phyloP scores from a whole-genome alignment of 495 filamentous ascomycete genomes.

The Talaromyces liani region DNA sequence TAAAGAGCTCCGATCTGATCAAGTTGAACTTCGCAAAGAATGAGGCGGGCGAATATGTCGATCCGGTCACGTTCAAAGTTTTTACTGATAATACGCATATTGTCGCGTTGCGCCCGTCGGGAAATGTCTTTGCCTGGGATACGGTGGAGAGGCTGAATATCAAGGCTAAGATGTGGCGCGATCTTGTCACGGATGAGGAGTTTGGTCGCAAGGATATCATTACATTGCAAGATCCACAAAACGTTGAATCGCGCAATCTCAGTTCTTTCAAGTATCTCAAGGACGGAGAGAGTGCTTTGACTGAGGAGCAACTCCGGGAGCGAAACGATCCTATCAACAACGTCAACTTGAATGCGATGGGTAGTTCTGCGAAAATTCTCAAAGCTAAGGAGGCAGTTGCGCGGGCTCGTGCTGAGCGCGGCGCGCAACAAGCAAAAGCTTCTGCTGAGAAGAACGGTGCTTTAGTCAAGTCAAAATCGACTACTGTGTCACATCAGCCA shows the following conservation, averaged over 20 bases:
- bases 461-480: slow-evolving; percentile 18
- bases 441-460: slow-evolving; percentile 27
- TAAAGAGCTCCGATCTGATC: slow-evolving; percentile 77
- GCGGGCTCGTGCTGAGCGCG: slow-evolving; percentile 61
- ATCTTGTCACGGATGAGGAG: slow-evolving; percentile 80
- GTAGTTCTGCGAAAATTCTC: slow-evolving; percentile 77
- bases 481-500: slow-evolving; percentile 14
- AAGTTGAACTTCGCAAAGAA: slow-evolving; percentile 90
- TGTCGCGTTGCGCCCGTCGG: slow-evolving; percentile 77
- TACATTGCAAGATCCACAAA: slow-evolving; percentile 93
- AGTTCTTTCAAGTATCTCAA: slow-evolving; percentile 85
- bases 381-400: slow-evolving; percentile 89
- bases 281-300: slow-evolving; percentile 65
- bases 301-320: slow-evolving; percentile 54
- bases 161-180: slow-evolving; percentile 94
- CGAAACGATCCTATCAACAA: slow-evolving; percentile 46
- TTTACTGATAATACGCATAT: slow-evolving; percentile 98
- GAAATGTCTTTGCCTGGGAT: slow-evolving; percentile 94
- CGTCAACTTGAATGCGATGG: slow-evolving; percentile 71
- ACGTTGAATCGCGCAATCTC: slow-evolving; percentile 74
- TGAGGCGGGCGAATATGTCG: slow-evolving; percentile 85
- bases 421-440: slow-evolving; percentile 21
- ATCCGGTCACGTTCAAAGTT: slow-evolving; percentile 94
- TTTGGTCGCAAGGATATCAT: slow-evolving; percentile 92
- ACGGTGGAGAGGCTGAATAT: slow-evolving; percentile 93